Base-by-base conservation (phyloP, 2,329 filamentous ascomycete species). In the Tolypocladium tropicale region DNA sequence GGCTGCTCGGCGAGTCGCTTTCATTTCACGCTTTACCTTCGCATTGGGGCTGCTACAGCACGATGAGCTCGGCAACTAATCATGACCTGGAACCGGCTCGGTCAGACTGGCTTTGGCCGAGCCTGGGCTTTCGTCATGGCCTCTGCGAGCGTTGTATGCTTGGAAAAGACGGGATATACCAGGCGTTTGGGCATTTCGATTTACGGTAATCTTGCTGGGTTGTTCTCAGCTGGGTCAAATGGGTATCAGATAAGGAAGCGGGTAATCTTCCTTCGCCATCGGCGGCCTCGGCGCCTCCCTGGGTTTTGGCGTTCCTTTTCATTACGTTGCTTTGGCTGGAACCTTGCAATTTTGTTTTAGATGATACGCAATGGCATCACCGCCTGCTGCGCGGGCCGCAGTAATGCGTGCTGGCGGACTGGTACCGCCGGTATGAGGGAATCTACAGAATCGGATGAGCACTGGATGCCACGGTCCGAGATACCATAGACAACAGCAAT, bases 101-200 rank as follows among this genome's bases (percentile, higher is more conserved):
- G 28, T 18, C 46, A 14, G 46, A 16, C 46, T 49, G 46, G 46
- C 21, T 32, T 32, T 49, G 28, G 28, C 25, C 46, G 46, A 21
- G 46, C 6, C 28, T 32, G 10, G 18, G 28, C 28, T 32, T 32
- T n/a, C 16, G 18, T 49, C 46, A 49, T 49, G 43, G 25, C 10
- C 6, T 28, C 21, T 16, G 14, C 14, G 43, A 30, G 43, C 25
- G 12, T 39, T 37, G 54, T 36, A 41, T 34, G 41, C 43, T 53
- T 33, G 55, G 55, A 34, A 57, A 30, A 53, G 48, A 55, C 34
- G 52, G 55, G 48, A 58, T 58, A 57, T 53, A 50, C 58, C 56
- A 58, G 56, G 58, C 53, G 56, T 55, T 59, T 54, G 51, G 57
- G 23, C 14, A 43, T 41, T 43, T 36, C 53, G 55, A 37, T 32